Conservation (phyloP, 352 stramenopile genomes). For the Phytophthora pisi region DNA sequence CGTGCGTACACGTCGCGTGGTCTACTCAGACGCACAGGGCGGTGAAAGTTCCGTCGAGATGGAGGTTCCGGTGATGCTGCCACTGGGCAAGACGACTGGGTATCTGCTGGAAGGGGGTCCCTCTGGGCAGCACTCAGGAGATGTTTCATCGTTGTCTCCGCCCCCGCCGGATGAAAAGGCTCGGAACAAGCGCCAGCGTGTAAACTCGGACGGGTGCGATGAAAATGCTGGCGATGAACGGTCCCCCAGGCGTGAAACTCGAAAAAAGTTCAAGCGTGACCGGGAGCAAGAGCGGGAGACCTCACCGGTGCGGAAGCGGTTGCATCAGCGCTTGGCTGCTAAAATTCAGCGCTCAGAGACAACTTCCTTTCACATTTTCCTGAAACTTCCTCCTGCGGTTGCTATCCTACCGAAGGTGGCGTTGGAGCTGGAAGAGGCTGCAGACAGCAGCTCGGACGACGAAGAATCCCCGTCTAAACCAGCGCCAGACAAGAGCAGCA, state of each 20-base stretch:
- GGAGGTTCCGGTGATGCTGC: slow-evolving; percentile 74
- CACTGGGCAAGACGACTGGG: slow-evolving; percentile 61
- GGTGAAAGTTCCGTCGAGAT: slow-evolving; percentile 67
- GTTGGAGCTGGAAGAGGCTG: slow-evolving; percentile 73
- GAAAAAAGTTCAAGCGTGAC: slow-evolving; percentile 43
- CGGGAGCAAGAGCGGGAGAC: slow-evolving; percentile 47
- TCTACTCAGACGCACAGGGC: slow-evolving; percentile 62
- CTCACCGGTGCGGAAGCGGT: slow-evolving; percentile 59
- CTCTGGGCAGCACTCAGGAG: slow-evolving; percentile 13
- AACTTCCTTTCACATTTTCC: slow-evolving; percentile 65
- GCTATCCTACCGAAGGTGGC: slow-evolving; percentile 68
- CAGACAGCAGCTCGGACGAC: slow-evolving; percentile 33
- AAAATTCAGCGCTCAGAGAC: slow-evolving; percentile 60
- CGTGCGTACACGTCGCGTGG: slow-evolving; percentile 58
- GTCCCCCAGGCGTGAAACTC: slow-evolving; percentile 26
- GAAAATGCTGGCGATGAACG: slow-evolving; percentile 22
- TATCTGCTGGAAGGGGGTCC: slow-evolving; percentile 64
- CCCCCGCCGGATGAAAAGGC: slow-evolving; percentile 64
- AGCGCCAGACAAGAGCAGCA: not conserved
- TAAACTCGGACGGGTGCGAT: slow-evolving; percentile 28
- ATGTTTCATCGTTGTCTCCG: slow-evolving; percentile 66
- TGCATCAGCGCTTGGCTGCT: slow-evolving; percentile 56
- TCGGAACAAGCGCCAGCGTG: slow-evolving; percentile 36
- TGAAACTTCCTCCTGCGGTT: slow-evolving; percentile 66
- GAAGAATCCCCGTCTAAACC: slow-evolving; percentile 19